Conservation (phyloP, 257 asterid species). For the Solanum virginianum region DNA sequence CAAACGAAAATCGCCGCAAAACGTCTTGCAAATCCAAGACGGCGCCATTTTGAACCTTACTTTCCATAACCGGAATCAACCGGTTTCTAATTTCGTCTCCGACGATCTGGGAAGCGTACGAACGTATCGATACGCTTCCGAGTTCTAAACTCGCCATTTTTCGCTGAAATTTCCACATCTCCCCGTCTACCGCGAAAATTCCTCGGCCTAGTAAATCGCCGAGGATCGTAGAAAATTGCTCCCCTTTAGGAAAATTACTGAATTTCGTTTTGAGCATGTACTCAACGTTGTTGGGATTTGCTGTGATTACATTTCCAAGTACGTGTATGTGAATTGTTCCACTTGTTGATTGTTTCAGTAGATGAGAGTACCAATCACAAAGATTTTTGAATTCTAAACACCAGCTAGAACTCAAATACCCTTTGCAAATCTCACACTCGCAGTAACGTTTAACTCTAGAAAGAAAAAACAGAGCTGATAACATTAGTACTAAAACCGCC, state of each 20-base stretch:
- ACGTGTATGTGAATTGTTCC: slow-evolving; percentile 70
- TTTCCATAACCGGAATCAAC: slow-evolving; percentile 36
- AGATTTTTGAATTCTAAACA: slow-evolving; percentile 35
- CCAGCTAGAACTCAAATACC: slow-evolving; percentile 47
- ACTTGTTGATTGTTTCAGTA: slow-evolving; percentile 36
- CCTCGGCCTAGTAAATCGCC: slow-evolving; percentile 77
- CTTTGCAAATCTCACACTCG: slow-evolving; percentile 46
- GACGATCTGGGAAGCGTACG: slow-evolving; percentile 43
- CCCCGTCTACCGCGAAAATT: slow-evolving; percentile 81
- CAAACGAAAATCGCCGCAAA: slow-evolving; percentile 59
- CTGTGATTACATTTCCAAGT: slow-evolving; percentile 46
- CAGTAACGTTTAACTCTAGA: slow-evolving; percentile 41
- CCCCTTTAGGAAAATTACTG: slow-evolving; percentile 66
- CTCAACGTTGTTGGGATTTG: slow-evolving; percentile 53
- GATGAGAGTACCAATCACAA: slow-evolving; percentile 78
- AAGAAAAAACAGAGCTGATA: slow-evolving; percentile 6
- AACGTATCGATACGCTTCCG: slow-evolving; percentile 41
- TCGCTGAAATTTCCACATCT: slow-evolving; percentile 65
- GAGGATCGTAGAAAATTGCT: slow-evolving; percentile 37
- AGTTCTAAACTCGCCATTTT: slow-evolving; percentile 63
- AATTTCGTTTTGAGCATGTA: slow-evolving; percentile 58
- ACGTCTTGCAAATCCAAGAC: slow-evolving; percentile 64
- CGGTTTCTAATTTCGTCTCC: slow-evolving; percentile 33
- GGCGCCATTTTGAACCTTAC: not conserved
- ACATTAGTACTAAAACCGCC: not conserved